Conservation (phyloP, 371 early-diverging fungal genomes). For the Saksenaea oblongispora region DNA sequence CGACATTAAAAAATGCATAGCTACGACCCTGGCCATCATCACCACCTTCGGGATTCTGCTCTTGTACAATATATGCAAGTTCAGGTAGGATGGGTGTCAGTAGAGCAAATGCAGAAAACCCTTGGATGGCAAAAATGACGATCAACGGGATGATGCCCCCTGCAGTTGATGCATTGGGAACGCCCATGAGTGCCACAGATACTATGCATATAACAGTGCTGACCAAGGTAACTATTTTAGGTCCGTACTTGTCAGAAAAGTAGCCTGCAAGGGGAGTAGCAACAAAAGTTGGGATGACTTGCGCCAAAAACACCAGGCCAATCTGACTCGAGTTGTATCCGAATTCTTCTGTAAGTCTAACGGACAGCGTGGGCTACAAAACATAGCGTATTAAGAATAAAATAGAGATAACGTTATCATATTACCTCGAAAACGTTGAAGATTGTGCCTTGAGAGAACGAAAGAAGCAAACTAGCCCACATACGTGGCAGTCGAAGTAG, state of each 20-base stretch:
- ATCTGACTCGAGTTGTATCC: conserved; percentile 45
- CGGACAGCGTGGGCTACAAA: conserved; percentile 45
- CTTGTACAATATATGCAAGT: conserved; percentile 43
- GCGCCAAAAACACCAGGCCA: conserved; percentile 54
- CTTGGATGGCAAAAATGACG: conserved; percentile 42
- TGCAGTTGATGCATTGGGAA: conserved; percentile 30
- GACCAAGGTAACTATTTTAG: conserved; percentile 35
- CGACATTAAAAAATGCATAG: conserved; percentile 55
- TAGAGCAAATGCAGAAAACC: conserved; percentile 40
- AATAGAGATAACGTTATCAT: neutral
- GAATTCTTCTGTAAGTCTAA: conserved; percentile 43
- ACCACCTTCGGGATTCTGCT: conserved; percentile 26
- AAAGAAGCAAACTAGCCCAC: conserved; percentile 19
- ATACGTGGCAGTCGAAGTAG: conserved; percentile 20
- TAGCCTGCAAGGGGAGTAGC: conserved; percentile 46
- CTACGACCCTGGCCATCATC: conserved; percentile 48
- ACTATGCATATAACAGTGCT: conserved; percentile 23
- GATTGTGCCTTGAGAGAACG: conserved; percentile 20
- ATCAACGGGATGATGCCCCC: conserved; percentile 39
- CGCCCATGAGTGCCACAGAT: conserved; percentile 36
- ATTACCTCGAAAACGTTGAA: conserved; percentile 30
- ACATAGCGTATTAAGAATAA: neutral
- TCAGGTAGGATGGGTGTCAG: conserved; percentile 50
- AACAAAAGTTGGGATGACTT: conserved; percentile 46
- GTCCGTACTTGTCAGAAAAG: conserved; percentile 47